phyloP scores from a whole-genome alignment of 805 yeast genomes.

The Yarrowia deformans region DNA sequence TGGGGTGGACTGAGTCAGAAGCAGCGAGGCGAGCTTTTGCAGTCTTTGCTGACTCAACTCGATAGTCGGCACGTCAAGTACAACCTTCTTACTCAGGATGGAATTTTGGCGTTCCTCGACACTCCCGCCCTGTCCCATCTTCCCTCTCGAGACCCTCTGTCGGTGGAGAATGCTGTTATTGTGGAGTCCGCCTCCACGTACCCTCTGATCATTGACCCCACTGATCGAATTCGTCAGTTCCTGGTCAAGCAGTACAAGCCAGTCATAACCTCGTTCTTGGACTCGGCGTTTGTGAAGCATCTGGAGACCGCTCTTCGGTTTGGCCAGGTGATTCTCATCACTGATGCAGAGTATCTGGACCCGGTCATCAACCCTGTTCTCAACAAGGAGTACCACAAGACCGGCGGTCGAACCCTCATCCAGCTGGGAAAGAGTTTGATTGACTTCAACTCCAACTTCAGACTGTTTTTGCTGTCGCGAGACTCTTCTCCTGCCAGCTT shows the following conservation, averaged over 20 bases:
- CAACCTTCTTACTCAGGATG: constrained; percentile 53
- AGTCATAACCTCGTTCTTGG: constrained; percentile 73
- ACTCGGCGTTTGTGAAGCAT: constrained; percentile 67
- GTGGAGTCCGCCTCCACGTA: constrained; percentile 53
- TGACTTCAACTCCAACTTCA: constrained; percentile 72
- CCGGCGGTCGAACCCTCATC: constrained; percentile 75
- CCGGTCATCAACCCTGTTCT: constrained; percentile 73
- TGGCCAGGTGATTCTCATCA: constrained; percentile 76
- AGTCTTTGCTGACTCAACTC: constrained; percentile 51
- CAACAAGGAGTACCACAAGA: constrained; percentile 62
- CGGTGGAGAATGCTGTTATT: constrained; percentile 68
- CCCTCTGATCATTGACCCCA: constrained; percentile 79
- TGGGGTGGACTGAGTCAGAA: constrained; percentile 65
- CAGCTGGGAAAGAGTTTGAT: constrained; percentile 67
- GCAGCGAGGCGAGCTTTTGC: constrained; percentile 50
- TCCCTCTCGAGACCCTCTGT: constrained; percentile 62
- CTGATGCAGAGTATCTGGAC: constrained; percentile 82
- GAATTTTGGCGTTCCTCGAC: constrained; percentile 60
- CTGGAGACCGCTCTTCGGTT: constrained; percentile 83
- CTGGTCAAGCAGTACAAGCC: constrained; percentile 50
- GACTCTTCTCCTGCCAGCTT: constrained; percentile 61
- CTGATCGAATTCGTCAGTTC: constrained; percentile 56
- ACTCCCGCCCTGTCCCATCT: constrained; percentile 52
- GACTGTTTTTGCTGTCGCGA: constrained; percentile 64
- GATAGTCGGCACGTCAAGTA: constrained; percentile 48